These are phyloP conservation scores for Populus deltoides DNA, from an alignment of 345 rosid species.

Conservation along the genomic window DNA sequence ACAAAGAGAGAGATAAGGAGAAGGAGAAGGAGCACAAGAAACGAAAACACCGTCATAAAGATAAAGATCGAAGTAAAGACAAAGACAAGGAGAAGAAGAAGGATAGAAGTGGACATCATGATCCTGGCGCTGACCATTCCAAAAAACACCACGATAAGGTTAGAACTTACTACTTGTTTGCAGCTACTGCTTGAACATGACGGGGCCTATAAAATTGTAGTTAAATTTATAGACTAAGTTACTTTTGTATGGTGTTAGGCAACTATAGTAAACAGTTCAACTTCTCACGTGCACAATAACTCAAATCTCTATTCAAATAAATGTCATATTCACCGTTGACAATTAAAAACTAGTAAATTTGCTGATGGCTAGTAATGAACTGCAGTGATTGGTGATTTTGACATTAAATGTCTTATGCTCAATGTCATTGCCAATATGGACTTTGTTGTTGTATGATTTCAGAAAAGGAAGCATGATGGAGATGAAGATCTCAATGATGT, in stretches of 20 bases:
- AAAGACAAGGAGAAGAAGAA: conserved; percentile 80
- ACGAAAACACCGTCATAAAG: conserved; percentile 78
- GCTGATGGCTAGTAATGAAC: not conserved
- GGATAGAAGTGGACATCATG: conserved; percentile 76
- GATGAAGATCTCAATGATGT: conserved; percentile 83
- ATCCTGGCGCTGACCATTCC: conserved; percentile 69
- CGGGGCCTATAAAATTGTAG: not conserved
- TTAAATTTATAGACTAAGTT: not conserved
- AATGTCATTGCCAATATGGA: not conserved
- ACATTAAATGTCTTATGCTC: not conserved
- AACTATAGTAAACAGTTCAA: not conserved
- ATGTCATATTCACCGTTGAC: not conserved
- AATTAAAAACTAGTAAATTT: not conserved
- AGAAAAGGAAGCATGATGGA: conserved; percentile 97
- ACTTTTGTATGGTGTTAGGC: not conserved
- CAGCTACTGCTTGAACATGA: not conserved
- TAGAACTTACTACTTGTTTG: conserved; percentile 8
- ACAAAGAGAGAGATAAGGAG: conserved; percentile 77
- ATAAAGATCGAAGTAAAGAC: conserved; percentile 72
- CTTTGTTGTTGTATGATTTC: conserved; percentile 29
- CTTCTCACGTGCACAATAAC: not conserved
- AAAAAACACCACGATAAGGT: conserved; percentile 93
- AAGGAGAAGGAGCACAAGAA: conserved; percentile 90
- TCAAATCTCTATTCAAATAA: not conserved
- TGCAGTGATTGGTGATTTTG: not conserved